Evolutionary conservation across 768 basidiomycete species (phyloP).

Genomic region (Ramaria rubella): DNA sequence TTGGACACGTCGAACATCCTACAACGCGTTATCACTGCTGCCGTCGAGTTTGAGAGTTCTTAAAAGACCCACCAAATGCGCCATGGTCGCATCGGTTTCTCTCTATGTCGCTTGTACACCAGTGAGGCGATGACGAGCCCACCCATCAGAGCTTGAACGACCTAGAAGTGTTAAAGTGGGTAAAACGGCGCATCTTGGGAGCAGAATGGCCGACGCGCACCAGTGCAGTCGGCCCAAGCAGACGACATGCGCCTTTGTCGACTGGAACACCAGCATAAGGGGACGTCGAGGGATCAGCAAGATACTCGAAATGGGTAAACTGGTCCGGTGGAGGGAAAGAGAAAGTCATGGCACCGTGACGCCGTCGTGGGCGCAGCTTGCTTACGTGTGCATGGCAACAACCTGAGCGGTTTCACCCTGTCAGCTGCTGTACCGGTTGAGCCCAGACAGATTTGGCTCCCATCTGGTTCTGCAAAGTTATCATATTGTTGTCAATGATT

Average conservation of each 20-base stretch:
- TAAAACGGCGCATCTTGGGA: not conserved
- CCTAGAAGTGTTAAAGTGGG: constrained; percentile 31
- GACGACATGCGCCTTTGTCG: constrained; percentile 38
- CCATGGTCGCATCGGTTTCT: constrained; percentile 83
- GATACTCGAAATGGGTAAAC: not conserved
- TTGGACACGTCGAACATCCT: constrained; percentile 94
- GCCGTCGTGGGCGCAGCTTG: not conserved
- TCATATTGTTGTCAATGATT: no score
- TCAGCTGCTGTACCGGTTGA: no score
- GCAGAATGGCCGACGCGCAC: constrained; percentile 20
- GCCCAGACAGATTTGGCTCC: not conserved
- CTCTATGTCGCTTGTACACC: constrained; percentile 82
- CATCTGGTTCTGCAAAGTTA: no score
- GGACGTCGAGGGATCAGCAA: not conserved
- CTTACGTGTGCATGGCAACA: no score
- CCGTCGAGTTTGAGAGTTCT: constrained; percentile 10
- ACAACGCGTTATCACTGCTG: not conserved
- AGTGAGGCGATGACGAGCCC: constrained; percentile 81
- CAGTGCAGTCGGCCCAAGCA: constrained; percentile 44
- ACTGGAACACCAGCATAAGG: constrained; percentile 22
- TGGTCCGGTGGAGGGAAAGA: not conserved
- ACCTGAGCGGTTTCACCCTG: no score
- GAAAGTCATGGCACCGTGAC: not conserved
- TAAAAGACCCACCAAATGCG: constrained; percentile 65
- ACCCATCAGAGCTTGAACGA: constrained; percentile 86